phyloP scores from a whole-genome alignment of 176 grass and related monocot species.

The Oryza meridionalis region DNA sequence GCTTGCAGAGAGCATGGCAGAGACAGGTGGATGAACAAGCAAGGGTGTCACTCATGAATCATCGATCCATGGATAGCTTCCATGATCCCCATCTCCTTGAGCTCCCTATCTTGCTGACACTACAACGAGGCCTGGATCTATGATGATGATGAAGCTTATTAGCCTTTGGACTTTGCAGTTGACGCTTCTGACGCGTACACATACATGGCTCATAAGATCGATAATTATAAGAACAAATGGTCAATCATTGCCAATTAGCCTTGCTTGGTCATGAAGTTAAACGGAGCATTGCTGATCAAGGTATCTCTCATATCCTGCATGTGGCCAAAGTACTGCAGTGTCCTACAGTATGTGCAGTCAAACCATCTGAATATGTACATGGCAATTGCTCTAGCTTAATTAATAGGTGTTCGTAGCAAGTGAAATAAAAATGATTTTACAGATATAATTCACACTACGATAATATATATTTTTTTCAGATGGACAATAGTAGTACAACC shows the following conservation, averaged over 20 bases:
- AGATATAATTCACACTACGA: no score
- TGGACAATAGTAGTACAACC: no score
- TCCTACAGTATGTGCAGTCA: not conserved
- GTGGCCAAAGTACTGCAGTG: not conserved
- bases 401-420: no score
- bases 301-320: not conserved
- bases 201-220: not conserved
- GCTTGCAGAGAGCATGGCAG: not conserved
- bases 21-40: not conserved
- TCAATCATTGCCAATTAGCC: not conserved
- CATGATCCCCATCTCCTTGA: not conserved
- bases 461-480: no score
- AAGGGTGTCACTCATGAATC: not conserved
- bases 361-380: not conserved
- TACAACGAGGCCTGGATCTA: not conserved
- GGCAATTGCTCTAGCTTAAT: no score
- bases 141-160: not conserved
- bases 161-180: not conserved
- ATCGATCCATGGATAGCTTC: not conserved
- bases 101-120: no score
- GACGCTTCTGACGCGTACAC: not conserved
- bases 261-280: not conserved
- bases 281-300: not conserved
- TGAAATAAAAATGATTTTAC: no score
- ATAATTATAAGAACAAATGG: not conserved